These are phyloP conservation scores for Vigna hirtella DNA, from an alignment of 306 rosid species.

Conservation along the genomic window DNA sequence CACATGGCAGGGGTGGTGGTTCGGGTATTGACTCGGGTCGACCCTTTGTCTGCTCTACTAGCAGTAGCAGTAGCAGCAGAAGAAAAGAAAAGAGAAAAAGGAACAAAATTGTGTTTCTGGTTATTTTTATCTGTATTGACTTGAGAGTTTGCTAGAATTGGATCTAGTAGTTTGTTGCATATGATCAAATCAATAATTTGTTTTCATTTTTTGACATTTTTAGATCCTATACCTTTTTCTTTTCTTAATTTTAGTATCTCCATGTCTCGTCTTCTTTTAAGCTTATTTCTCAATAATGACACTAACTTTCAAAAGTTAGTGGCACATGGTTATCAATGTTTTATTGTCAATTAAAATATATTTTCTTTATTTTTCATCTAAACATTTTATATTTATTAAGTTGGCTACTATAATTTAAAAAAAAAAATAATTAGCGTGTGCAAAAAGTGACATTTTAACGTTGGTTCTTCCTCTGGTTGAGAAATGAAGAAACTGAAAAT, in stretches of 20 bases:
- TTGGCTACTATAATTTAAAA: neutral
- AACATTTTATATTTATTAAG: neutral
- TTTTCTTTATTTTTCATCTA: neutral
- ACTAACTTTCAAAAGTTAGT: too few relatives aligned
- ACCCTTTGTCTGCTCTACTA: constrained; percentile 49
- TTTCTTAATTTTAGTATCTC: neutral
- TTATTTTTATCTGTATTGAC: constrained; percentile 4
- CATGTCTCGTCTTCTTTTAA: neutral
- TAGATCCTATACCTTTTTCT: neutral
- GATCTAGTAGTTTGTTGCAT: constrained; percentile 13
- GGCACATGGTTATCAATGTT: neutral
- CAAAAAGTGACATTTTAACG: neutral
- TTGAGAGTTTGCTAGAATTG: constrained; percentile 19
- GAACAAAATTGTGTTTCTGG: neutral
- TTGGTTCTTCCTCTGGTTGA: neutral
- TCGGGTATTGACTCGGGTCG: constrained; percentile 99
- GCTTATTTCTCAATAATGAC: neutral
- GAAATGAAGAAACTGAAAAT: neutral
- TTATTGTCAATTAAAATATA: neutral
- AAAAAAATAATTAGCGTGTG: neutral
- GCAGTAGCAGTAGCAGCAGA: neutral
- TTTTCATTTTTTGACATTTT: neutral
- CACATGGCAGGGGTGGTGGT: constrained; percentile 80
- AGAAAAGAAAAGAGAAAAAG: neutral
- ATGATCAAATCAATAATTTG: constrained; percentile 22